These are phyloP conservation scores for Actinidia chinensis DNA, from an alignment of 179 eudicot genomes.

Conservation along the genomic window DNA sequence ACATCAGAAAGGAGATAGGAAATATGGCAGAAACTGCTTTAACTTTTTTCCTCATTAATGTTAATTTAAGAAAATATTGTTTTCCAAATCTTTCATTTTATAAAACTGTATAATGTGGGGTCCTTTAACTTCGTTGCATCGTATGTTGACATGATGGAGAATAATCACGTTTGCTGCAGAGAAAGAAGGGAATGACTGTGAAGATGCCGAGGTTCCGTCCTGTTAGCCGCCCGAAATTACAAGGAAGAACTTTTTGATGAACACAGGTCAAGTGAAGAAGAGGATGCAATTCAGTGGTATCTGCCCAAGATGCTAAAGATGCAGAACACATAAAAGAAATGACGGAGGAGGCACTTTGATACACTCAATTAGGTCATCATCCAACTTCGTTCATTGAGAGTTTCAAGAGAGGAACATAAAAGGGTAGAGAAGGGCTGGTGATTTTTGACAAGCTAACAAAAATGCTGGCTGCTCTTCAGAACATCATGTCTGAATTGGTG, in stretches of 20 bases:
- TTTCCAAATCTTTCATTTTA: not conserved
- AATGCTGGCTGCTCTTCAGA: constrained; percentile 40
- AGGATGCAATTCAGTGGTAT: constrained; percentile 68
- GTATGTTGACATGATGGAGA: not conserved
- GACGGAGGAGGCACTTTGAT: constrained; percentile 76
- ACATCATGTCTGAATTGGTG: constrained; percentile 47
- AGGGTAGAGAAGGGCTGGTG: constrained; percentile 33
- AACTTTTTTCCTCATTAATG: not conserved
- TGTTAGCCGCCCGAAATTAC: constrained; percentile 52
- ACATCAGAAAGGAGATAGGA: too few species aligned
- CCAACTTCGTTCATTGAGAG: constrained; percentile 64
- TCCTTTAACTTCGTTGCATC: not conserved
- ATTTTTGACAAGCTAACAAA: constrained; percentile 38
- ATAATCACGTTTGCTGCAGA: constrained; percentile 41
- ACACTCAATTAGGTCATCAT: constrained; percentile 62
- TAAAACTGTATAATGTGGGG: not conserved
- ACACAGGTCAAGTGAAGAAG: constrained; percentile 83
- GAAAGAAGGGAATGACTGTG: constrained; percentile 62
- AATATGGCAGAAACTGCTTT: too few species aligned
- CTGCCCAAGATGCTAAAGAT: constrained; percentile 71
- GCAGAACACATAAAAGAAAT: constrained; percentile 61
- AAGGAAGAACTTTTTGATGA: constrained; percentile 86
- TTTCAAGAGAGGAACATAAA: constrained; percentile 42
- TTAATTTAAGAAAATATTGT: not conserved
- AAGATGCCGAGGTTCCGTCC: constrained; percentile 84